Conservation (phyloP, 2,329 filamentous ascomycete species). For the Dothideomycetidae sp. region DNA sequence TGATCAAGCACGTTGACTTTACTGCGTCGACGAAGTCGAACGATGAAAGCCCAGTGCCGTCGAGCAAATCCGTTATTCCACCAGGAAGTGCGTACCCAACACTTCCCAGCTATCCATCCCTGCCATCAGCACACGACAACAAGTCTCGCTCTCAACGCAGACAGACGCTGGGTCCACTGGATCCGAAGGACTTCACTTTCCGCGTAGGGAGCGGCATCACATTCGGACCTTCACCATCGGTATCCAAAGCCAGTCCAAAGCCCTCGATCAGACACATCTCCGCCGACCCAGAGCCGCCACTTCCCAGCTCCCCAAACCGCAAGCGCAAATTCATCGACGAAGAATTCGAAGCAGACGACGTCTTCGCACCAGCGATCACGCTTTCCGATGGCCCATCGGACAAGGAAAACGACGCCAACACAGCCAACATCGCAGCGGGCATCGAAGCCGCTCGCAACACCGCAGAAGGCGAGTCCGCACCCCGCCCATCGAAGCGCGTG, state of each 20-base stretch:
- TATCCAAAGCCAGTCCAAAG: constrained; percentile 20
- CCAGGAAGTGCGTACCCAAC: constrained; percentile 13
- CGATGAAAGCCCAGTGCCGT: constrained; percentile 14
- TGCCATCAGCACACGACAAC: constrained; percentile 16
- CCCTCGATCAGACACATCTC: constrained; percentile 33
- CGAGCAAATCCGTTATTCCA: constrained; percentile 15
- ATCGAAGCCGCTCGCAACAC: constrained; percentile 10
- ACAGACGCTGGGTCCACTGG: constrained; percentile 18
- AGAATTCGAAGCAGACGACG: constrained; percentile 5
- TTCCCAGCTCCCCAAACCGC: constrained; percentile 18
- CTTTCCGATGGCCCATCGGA: constrained; percentile 12
- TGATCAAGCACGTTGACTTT: constrained; percentile 71
- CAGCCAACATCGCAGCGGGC: constrained; percentile 14
- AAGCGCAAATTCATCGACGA: constrained; percentile 29
- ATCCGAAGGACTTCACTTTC: constrained; percentile 35
- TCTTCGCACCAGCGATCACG: not conserved
- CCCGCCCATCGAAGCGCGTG: constrained; percentile 19
- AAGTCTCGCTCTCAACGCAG: constrained; percentile 20
- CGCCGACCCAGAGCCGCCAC: constrained; percentile 17
- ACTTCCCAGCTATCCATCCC: constrained; percentile 10
- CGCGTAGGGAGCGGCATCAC: constrained; percentile 26
- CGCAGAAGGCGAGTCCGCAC: constrained; percentile 9
- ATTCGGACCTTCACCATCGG: constrained; percentile 27
- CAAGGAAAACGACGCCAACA: constrained; percentile 29
- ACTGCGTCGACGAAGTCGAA: constrained; percentile 43